phyloP scores from a whole-genome alignment of 306 rosid genomes.

The Castanea crenata region DNA sequence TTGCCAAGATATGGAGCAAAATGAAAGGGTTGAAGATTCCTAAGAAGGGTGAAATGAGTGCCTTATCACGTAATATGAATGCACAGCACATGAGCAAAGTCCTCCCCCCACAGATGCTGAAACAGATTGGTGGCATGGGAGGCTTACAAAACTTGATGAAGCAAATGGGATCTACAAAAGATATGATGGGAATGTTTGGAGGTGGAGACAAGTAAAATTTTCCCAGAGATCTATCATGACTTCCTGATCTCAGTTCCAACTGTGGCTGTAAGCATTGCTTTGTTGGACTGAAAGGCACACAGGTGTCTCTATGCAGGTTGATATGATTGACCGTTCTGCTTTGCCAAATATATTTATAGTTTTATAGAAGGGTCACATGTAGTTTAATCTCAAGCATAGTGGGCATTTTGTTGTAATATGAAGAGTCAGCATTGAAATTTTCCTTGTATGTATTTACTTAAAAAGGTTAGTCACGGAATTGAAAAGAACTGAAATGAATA shows the following conservation, averaged over 20 bases:
- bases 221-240: neutral
- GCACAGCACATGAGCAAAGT: conserved; percentile 86
- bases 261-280: neutral
- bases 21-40: conserved; percentile 84
- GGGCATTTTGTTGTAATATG: neutral
- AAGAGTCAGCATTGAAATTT: neutral
- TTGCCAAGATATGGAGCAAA: conserved; percentile 77
- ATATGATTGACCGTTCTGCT: neutral
- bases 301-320: neutral
- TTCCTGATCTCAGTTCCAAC: conserved; percentile 1
- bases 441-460: neutral
- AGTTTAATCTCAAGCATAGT: neutral
- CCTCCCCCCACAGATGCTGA: conserved; percentile 81
- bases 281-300: neutral
- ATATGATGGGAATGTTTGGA: conserved; percentile 89
- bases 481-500: neutral
- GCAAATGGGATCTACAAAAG: conserved; percentile 75
- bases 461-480: neutral
- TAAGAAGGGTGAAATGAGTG: conserved; percentile 75
- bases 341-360: neutral
- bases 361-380: neutral
- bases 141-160: conserved; percentile 88
- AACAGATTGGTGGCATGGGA: conserved; percentile 86
- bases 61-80: conserved; percentile 72
- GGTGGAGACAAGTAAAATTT: conserved; percentile 51